Percentiles rank a stretch among this genome's conserved stretches.
These are phyloP conservation scores for Fonsecaea pedrosoi DNA, from an alignment of 2,329 filamentous ascomycete genomes.

Conservation along the genomic window DNA sequence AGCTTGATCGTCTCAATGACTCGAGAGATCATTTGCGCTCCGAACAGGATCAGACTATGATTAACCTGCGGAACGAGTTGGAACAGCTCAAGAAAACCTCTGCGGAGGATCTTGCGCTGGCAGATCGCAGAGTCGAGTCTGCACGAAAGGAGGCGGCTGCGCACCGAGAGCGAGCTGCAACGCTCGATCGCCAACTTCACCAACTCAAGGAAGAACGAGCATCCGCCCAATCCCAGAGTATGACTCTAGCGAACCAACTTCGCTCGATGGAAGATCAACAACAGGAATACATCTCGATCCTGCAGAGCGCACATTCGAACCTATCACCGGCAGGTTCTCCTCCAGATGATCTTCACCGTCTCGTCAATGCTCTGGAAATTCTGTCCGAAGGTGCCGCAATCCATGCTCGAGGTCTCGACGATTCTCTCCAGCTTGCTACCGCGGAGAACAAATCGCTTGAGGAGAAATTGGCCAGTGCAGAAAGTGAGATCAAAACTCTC, in stretches of 20 bases:
- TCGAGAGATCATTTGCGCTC: constrained; percentile 82
- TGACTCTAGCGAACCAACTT: constrained; percentile 59
- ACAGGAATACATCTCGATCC: constrained; percentile 59
- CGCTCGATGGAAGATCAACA: constrained; percentile 60
- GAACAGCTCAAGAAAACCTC: constrained; percentile 50
- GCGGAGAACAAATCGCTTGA: constrained; percentile 69
- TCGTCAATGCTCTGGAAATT: constrained; percentile 67
- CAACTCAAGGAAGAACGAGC: constrained; percentile 59
- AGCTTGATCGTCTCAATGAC: constrained; percentile 82
- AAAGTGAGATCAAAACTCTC: constrained; percentile 62
- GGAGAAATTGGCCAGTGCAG: constrained; percentile 61
- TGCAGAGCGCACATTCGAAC: constrained; percentile 66
- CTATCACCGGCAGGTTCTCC: constrained; percentile 61
- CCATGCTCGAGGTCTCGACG: constrained; percentile 66
- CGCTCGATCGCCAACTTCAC: constrained; percentile 65
- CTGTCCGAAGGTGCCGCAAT: constrained; percentile 65
- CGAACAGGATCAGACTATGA: constrained; percentile 71
- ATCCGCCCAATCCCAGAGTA: constrained; percentile 48
- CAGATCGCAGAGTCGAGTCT: constrained; percentile 61
- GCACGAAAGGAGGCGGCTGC: constrained; percentile 67
- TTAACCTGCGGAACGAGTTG: constrained; percentile 73
- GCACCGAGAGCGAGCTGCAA: constrained; percentile 66
- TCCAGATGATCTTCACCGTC: constrained; percentile 63
- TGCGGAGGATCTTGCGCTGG: constrained; percentile 51
- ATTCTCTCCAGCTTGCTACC: constrained; percentile 65